phyloP scores from a whole-genome alignment of 2,329 filamentous ascomycete species.

The Trichoderma lentiforme region DNA sequence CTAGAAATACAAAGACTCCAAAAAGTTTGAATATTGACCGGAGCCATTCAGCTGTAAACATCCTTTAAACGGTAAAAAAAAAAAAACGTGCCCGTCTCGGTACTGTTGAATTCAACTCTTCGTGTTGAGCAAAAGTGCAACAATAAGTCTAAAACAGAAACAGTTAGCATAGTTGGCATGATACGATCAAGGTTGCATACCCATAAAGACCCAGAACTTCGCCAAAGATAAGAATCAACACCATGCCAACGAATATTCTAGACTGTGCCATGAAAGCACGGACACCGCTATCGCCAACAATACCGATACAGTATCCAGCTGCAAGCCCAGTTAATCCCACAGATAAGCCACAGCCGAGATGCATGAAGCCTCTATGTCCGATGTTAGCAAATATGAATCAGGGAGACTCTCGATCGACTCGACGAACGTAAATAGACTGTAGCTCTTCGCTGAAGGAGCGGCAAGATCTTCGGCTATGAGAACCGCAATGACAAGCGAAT shows the following conservation, averaged over 20 bases:
- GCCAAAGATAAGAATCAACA: constrained; percentile 96
- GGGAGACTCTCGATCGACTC: constrained; percentile 18
- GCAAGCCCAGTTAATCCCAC: constrained; percentile 91
- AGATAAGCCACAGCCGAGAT: constrained; percentile 83
- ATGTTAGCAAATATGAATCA: constrained; percentile 14
- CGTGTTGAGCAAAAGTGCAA: constrained; percentile 89
- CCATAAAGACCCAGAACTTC: constrained; percentile 97
- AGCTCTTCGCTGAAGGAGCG: constrained; percentile 62
- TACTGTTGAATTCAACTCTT: constrained; percentile 61
- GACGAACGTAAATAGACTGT: constrained; percentile 79
- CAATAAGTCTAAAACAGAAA: constrained; percentile 65
- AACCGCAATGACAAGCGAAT: constrained; percentile 93
- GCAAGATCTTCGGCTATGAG: constrained; percentile 88
- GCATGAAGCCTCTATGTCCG: constrained; percentile 75
- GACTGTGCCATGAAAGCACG: constrained; percentile 95
- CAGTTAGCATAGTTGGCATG: neutral
- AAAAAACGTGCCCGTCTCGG: neutral
- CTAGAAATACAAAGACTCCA: neutral
- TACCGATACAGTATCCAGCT: constrained; percentile 92
- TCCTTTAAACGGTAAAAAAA: constrained; percentile 4
- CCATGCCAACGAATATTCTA: constrained; percentile 96
- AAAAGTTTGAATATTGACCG: constrained; percentile 1
- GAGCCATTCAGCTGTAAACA: neutral
- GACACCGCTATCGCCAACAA: constrained; percentile 92
- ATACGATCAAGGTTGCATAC: constrained; percentile 49